Evolutionary conservation across 768 basidiomycete species (phyloP), one percentile per base, ranked within the genome.

Genomic region (Strobilomyces confusus): DNA sequence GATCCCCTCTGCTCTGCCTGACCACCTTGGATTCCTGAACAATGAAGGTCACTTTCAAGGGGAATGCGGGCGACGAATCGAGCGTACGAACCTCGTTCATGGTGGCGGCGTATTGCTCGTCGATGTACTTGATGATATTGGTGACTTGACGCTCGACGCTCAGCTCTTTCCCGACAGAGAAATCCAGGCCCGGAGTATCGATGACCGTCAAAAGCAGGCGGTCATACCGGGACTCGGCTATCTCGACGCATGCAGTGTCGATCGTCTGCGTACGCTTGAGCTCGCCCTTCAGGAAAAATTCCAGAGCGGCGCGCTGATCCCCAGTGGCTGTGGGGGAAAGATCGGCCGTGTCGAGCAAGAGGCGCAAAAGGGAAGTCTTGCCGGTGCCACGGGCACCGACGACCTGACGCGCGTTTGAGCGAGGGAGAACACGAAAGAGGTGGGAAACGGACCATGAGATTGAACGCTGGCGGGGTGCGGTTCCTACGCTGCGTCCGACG

Each of bases 111-210:
- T 85, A 93, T 62, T 87, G 88, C 5, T 80, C 73, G 58, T 93
- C 92, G 8, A 93, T 72, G 58, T 91, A 89, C 67, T 83, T 89
- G 63, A 92, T 78, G 32, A 94, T 72, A 12, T 70, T 61, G 33
- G 82, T 84, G 17, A 93, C 86, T 67, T 90, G 87, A 50, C 87
- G 79, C 63, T 93, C 92, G 49, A 93, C 77, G 67, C 78, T 82
- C 55, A 94, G 71, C 69, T 92, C 90, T 57, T 77, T 80, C 33
- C 89, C 86, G 46, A 81, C 77, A 40, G 75, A 61, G 66, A 90
- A 91, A 64, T 92, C 89, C 46, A 92, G 72, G 6, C 91, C 91
- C 26, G 91, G 91, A 2, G 92, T 93, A 62, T 94, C 91, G 56
- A 90, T 87, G 52, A 89, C 87, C 14, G 86, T 86, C 60, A 94